Evolutionary conservation across 768 basidiomycete species (phyloP), one percentile per base, ranked within the genome.

Genomic region (Pholiota conissans): DNA sequence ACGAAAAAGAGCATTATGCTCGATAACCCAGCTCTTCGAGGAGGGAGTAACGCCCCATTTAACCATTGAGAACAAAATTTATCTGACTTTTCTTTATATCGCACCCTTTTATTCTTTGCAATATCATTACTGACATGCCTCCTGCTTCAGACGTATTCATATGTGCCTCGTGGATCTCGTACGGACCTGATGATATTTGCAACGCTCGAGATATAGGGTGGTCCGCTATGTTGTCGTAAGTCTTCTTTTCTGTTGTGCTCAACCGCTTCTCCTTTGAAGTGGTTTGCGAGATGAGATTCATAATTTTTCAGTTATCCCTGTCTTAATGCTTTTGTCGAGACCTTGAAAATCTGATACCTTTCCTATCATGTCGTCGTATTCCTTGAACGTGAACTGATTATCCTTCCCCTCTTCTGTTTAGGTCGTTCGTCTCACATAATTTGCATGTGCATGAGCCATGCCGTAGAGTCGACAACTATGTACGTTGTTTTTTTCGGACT

Each of bases 21-120:
- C 89, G 84, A 86, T 60, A 93, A 93, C 91, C 89, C 92, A 94
- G 92, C 93, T 94, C 93, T 80, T 90, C 79, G 91, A 94, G 86
- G 85, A 76, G 85, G 90, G 90, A 91, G 89, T 91, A 90, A 91
- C 89, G 88, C 89, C 87, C 87, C 86, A 65, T 61, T 78, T 79
- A 73, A 65, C 81, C 84, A 69, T 72, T 88, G 90, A 91, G 80
- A 91, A 82, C 53, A 82, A 56, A 64, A 52, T 65, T 65, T 62
- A 63, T 75, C 81, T 83, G 81, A 83, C 66, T 54, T 39, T 35
- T 58, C 35, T 22, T n/a, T 46, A 34, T 40, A 22, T 48, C 16
- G 20, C 7, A 10, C 20, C 28, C 45, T 29, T 26, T n/a, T 37
- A 14, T 18, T 2, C 32, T 30, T 5, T 40, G 13, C 34, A 30